A percentile compares a stretch with the other conserved stretches of the same genome.
These are phyloP conservation scores for Chaetomiaceae sp. DNA, from an alignment of 2,329 filamentous ascomycete species.

Conservation along the genomic window DNA sequence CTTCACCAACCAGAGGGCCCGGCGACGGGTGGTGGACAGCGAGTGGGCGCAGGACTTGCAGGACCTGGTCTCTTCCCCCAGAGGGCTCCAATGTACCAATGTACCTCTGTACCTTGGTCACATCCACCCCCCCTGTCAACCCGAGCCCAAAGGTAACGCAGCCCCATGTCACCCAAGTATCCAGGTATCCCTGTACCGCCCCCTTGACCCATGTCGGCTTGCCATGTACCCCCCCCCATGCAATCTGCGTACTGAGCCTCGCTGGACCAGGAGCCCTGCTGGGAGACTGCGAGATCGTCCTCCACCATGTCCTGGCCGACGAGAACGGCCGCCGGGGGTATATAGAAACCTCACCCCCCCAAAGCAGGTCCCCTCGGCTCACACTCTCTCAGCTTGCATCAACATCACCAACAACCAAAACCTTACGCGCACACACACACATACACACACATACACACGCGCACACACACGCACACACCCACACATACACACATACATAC, in stretches of 20 bases:
- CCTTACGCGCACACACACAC: background rate
- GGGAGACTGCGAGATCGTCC: slow-evolving; percentile 23
- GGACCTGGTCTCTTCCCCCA: slow-evolving; percentile 15
- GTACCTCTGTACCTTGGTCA: slow-evolving; percentile 15
- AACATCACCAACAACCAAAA: slow-evolving; percentile 14
- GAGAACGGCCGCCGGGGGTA: slow-evolving; percentile 25
- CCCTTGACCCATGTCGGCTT: slow-evolving; percentile 15
- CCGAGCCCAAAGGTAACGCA: slow-evolving; percentile 18
- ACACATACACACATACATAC: too few species aligned
- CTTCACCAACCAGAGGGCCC: slow-evolving; percentile 21
- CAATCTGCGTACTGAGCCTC: slow-evolving; percentile 27
- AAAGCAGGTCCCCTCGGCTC: slow-evolving; percentile 9
- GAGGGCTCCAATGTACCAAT: slow-evolving; percentile 25
- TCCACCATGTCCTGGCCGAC: slow-evolving; percentile 25
- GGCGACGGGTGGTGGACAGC: slow-evolving; percentile 12
- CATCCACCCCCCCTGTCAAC: slow-evolving; percentile 16
- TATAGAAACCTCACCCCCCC: slow-evolving; percentile 28
- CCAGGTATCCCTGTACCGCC: slow-evolving; percentile 14
- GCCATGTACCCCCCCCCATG: slow-evolving; percentile 21
- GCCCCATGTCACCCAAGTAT: slow-evolving; percentile 21
- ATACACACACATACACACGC: too few species aligned
- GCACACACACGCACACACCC: too few species aligned
- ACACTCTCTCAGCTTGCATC: slow-evolving; percentile 15
- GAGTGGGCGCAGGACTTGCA: slow-evolving; percentile 17
- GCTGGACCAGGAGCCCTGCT: slow-evolving; percentile 23